Evolutionary conservation across 257 asterid species (phyloP), one percentile per base, ranked within the genome.

Genomic region (Solanum piurae): DNA sequence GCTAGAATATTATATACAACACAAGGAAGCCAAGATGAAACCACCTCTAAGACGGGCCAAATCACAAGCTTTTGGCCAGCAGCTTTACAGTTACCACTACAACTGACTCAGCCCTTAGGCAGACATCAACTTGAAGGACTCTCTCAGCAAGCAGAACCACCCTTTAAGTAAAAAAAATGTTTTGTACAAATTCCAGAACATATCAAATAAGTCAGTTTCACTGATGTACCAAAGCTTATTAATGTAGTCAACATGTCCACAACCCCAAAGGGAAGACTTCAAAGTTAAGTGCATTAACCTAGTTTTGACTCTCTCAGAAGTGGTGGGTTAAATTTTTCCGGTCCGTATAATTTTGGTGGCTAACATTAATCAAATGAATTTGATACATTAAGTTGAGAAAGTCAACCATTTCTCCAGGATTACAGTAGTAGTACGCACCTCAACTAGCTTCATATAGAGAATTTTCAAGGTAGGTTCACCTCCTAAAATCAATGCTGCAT

Each of bases 401-500:
- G 60, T 72, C 44, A 33, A 75, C 38, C 68, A 87, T 13, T 86
- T 40, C 64, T 64, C 71, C 84, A 89, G 86, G 83, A 74, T 82
- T 79, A 91, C 68, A 72, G 46, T 77, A 69, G 79, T 88, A 87
- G 69, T 86, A 87, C 64, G 64, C 83, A 97, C 99, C 99, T 97
- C 98, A 84, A 94, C 93, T 87, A 97, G 96, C 95, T 94, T 97
- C 94, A 93, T 85, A 90, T 93, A 95, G 86, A 97, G 97, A 90
- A 97, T 93, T 92, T 92, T 94, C 89, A 96, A 91, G 11, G 99
- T 88, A 83, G 93, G 94, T 91, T 97, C 98, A 37, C 99, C 99
- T 68, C 99, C 99, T 92, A 97, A 91, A 85, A 96, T 98, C 87
- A 97, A 90, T 87, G 98, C 98, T 73, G 98, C 99, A 91, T 95